Base-by-base conservation (phyloP, 371 early-diverging fungal species). In the Rhizopus delemar region DNA sequence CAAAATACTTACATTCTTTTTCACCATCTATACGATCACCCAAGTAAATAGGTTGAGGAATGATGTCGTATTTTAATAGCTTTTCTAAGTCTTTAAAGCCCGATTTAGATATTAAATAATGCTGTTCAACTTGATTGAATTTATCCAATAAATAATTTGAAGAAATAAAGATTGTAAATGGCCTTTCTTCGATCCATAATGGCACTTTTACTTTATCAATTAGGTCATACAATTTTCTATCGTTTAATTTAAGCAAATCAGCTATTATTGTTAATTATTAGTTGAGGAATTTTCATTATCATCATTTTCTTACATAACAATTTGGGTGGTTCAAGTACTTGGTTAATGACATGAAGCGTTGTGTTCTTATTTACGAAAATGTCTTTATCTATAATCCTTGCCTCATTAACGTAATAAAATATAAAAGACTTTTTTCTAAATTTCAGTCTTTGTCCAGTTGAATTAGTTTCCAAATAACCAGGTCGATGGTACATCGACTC, bases 121-220 rank as follows among this genome's bases (percentile, higher is more conserved):
- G 66, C 15, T 67, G 43, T 41, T 82, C 78, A 8, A 80, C 65
- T 5, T 51, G 55, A 48, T 66, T 73, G 15, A 83, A 75, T 33
- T 60, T 62, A 43, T 69, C 65, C 41, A 80, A 38, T 1, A 75
- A 53, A 36, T 70, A 57, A 3, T 51, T 46, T 3, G 61, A 65
- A 43, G 68, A 68, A 6, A 74, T 67, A 59, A 83, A 83, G 2
- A 77, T 56, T 8, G 84, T 83, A 62, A 78, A 81, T 8, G 81
- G 80, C 13, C 55, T 72, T 31, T 67, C 59, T 49, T 59, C 8
- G 68, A 2, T 7, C 34, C 6, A 29, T 64, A 58, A 0, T 62
- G 6, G 57, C 55, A 31, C 66, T 34, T 28, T 59, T 65, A 33
- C 60, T 12, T 54, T 55, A n/a, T 65, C 60, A 41, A 75, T 34